A percentile compares a stretch with the other conserved stretches of the same genome.
Conservation (phyloP, 306 rosid genomes). For the Lathyrus oleraceus region DNA sequence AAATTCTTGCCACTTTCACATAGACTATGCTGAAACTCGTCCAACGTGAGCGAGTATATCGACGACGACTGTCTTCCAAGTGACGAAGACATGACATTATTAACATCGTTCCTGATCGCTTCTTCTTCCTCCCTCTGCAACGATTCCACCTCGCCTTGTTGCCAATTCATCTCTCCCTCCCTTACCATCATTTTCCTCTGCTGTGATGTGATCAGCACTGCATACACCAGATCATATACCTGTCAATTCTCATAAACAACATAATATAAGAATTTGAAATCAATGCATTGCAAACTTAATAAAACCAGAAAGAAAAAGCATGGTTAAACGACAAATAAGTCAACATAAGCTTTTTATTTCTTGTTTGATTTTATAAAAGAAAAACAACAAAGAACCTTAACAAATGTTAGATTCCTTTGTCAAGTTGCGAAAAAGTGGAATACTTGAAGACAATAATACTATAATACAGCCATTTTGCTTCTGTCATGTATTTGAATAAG, state of each 20-base stretch:
- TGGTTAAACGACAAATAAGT: neutral
- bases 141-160: conserved; percentile 53
- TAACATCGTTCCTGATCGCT: conserved; percentile 9
- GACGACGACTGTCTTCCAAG: conserved; percentile 78
- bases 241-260: no score
- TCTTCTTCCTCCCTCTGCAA: conserved; percentile 36
- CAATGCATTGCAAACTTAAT: neutral
- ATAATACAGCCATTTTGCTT: conserved; percentile 1
- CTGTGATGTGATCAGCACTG: neutral
- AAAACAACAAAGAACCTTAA: neutral
- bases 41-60: conserved; percentile 82
- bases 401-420: conserved; percentile 4
- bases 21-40: conserved; percentile 78
- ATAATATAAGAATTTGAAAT: no score
- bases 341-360: conserved; percentile 8
- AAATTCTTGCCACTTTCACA: conserved; percentile 78
- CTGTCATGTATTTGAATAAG: conserved; percentile 5
- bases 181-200: conserved; percentile 42
- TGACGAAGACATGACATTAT: conserved; percentile 28
- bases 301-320: neutral
- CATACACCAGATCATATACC: neutral
- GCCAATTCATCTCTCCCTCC: conserved; percentile 52
- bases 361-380: neutral
- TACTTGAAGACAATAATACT: neutral
- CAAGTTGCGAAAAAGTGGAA: neutral